Percentiles rank a stretch among this genome's conserved stretches.
phyloP scores from a whole-genome alignment of 148 eudicot genomes.

The Camellia japonica region DNA sequence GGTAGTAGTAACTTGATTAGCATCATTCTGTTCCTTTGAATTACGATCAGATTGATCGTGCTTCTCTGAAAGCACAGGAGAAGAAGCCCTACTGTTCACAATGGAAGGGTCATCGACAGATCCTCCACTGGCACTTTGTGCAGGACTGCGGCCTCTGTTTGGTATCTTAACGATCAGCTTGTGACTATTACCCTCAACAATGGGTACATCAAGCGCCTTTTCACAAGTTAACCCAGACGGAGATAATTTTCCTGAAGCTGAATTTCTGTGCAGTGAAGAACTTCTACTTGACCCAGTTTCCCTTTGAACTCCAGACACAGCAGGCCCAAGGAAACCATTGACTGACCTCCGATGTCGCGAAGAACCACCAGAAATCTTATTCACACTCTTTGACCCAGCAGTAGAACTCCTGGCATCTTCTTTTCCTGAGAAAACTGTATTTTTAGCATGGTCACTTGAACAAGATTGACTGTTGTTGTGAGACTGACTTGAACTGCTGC shows the following conservation, averaged over 20 bases:
- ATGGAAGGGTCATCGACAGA: conserved; percentile 47
- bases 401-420: conserved; percentile 62
- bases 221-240: conserved; percentile 35
- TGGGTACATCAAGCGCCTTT: conserved; percentile 39
- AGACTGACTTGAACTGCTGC: conserved; percentile 78
- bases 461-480: conserved; percentile 63
- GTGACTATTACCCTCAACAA: conserved; percentile 45
- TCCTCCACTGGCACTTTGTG: conserved; percentile 44
- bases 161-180: conserved; percentile 82
- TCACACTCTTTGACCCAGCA: conserved; percentile 45
- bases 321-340: conserved; percentile 43
- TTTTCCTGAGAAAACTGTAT: conserved; percentile 39
- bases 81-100: conserved; percentile 58
- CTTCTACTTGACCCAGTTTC: conserved; percentile 43
- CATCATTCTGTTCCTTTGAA: conserved; percentile 36
- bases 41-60: conserved; percentile 44
- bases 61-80: conserved; percentile 57
- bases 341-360: conserved; percentile 51
- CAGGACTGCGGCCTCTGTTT: conserved; percentile 65
- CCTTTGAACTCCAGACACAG: conserved; percentile 33
- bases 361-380: conserved; percentile 42
- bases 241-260: conserved; percentile 46
- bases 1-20: conserved; percentile 18
- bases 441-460: conserved; percentile 60
- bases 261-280: conserved; percentile 30